Base-by-base conservation (phyloP, 495 filamentous ascomycete genomes). In the Aspergillus diversus region DNA sequence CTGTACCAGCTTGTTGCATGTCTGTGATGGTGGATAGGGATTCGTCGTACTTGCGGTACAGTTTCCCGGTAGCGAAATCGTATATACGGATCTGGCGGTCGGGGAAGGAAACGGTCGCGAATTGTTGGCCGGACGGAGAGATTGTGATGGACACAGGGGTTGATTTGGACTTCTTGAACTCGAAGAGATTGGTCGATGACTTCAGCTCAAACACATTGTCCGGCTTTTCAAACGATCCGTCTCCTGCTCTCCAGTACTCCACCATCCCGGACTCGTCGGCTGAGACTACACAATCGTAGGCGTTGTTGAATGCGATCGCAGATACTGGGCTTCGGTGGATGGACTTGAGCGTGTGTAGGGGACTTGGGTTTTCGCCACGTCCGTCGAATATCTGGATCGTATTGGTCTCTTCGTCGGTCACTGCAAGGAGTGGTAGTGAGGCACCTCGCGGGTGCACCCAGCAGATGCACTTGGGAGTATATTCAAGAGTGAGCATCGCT, bases 101-200 rank as follows among this genome's bases (percentile, higher is more conserved):
- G 0, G 95, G 95, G 70, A 97, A 89, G 1, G 95, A 99, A 66
- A 96, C 88, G 0, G 93, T 92, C 5, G 90, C 91, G 70, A 98
- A 97, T 21, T 91, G 90, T 34, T 86, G 83, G 7, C 92, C 90
- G 0, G 90, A 89, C 0, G 93, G 92, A 0, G 93, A 97, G 47
- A 99, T 84, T 0, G 90, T 92, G 51, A 99, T 76, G n/a, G 90
- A 90, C 15, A 90, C 83, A 0, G 95, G 93, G 0, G 89, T 82
- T 0, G 92, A 94, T 71, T 97, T 98, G 47, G 92, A 84, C 75
- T 93, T 98, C 69, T 96, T 97, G 80, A 98, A 99, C 37, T 96
- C 94, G 72, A 99, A 98, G 3, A 99, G 83, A 58, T 90, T 92
- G 11, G 95, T 99, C 4, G 88, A 88, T 70, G 91, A 95, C 72